These are phyloP conservation scores for Cordia subcordata DNA, from an alignment of 257 asterid genomes.

Conservation along the genomic window DNA sequence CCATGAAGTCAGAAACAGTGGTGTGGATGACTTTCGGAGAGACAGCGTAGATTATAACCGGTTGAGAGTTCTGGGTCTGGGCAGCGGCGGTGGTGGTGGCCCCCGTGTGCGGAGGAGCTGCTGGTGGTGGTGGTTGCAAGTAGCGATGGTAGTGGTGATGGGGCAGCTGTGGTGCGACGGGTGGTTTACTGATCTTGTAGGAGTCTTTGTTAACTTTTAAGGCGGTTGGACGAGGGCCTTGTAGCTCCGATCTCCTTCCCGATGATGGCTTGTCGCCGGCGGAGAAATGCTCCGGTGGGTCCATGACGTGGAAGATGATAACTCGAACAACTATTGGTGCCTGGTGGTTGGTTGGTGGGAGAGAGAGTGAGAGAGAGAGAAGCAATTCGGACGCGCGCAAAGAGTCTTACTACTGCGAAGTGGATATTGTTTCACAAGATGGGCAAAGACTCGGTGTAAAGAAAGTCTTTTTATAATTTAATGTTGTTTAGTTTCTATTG, in stretches of 20 bases:
- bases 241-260: slow-evolving; percentile 42
- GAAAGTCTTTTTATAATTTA: too few species aligned
- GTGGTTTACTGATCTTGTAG: slow-evolving; percentile 82
- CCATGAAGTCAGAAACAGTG: slow-evolving; percentile 75
- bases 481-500: too few species aligned
- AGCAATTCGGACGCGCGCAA: neutral
- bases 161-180: slow-evolving; percentile 52
- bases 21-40: slow-evolving; percentile 86
- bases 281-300: slow-evolving; percentile 40
- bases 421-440: too few species aligned
- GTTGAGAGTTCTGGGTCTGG: slow-evolving; percentile 42
- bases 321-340: slow-evolving; percentile 10
- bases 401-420: too few species aligned
- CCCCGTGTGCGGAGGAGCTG: neutral
- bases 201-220: slow-evolving; percentile 91
- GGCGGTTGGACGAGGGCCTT: slow-evolving; percentile 89
- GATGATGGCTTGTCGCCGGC: slow-evolving; percentile 64
- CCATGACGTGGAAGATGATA: slow-evolving; percentile 36
- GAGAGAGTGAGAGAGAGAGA: slow-evolving; percentile 10
- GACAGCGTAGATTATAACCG: slow-evolving; percentile 84
- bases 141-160: slow-evolving; percentile 19
- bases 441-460: too few species aligned
- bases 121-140: neutral
- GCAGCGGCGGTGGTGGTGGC: slow-evolving; percentile 10
- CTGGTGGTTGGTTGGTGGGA: slow-evolving; percentile 7